These are phyloP conservation scores for Yarrowia galli DNA, from an alignment of 1,139 yeast genomes.

Conservation along the genomic window DNA sequence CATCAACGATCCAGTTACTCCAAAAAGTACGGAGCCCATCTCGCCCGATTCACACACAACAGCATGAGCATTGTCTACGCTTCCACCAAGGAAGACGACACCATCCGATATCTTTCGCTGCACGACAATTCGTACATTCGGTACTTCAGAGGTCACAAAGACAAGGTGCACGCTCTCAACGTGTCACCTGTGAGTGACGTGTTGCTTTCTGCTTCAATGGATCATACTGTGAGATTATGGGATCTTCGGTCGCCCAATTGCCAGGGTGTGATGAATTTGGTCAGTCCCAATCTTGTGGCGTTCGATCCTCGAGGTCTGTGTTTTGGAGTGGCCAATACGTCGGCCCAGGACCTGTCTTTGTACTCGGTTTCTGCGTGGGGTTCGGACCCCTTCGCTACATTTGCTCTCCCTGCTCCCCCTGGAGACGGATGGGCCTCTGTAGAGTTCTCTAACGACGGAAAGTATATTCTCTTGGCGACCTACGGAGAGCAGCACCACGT, in stretches of 20 bases:
- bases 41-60: conserved; percentile 83
- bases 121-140: conserved; percentile 81
- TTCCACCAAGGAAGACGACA: conserved; percentile 74
- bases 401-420: conserved; percentile 52
- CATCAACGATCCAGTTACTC: conserved; percentile 65
- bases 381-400: conserved; percentile 60
- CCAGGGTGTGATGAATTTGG: conserved; percentile 65
- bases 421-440: conserved; percentile 65
- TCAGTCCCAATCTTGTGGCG: conserved; percentile 65
- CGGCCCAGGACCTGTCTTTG: conserved; percentile 59
- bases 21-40: conserved; percentile 90
- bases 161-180: conserved; percentile 72
- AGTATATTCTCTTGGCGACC: conserved; percentile 71
- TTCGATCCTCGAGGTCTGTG: conserved; percentile 86
- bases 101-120: conserved; percentile 70
- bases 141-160: conserved; percentile 87
- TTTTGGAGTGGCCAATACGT: conserved; percentile 71
- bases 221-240: conserved; percentile 86
- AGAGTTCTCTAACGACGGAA: conserved; percentile 87
- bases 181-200: conserved; percentile 75
- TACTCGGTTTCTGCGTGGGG: conserved; percentile 68
- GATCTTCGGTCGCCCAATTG: conserved; percentile 65
- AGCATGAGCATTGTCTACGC: conserved; percentile 80
- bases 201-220: conserved; percentile 74
- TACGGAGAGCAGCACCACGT: conserved; percentile 62